These are phyloP conservation scores for Fusarium nematophilum DNA, from an alignment of 2,329 filamentous ascomycete genomes.

Conservation along the genomic window DNA sequence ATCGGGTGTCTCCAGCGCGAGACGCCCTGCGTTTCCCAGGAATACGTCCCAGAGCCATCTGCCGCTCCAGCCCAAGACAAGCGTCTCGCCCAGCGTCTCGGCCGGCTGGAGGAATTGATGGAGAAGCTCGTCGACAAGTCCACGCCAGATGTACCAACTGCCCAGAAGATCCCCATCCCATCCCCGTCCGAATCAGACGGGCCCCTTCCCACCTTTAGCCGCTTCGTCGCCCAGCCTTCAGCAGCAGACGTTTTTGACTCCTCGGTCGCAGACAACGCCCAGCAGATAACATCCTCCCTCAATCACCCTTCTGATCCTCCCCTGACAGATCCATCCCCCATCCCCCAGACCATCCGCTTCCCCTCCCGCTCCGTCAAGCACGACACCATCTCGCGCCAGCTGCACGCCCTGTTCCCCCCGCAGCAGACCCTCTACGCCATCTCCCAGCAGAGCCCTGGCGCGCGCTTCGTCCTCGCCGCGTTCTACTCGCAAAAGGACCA, in stretches of 20 bases:
- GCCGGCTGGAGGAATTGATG: slow-evolving; percentile 59
- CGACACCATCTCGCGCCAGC: slow-evolving; percentile 22
- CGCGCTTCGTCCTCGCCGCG: slow-evolving; percentile 42
- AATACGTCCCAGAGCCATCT: slow-evolving; percentile 52
- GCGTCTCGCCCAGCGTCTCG: slow-evolving; percentile 56
- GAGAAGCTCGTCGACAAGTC: slow-evolving; percentile 56
- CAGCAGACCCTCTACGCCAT: slow-evolving; percentile 37
- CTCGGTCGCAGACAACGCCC: slow-evolving; percentile 36
- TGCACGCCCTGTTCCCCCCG: slow-evolving; percentile 39
- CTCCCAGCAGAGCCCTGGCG: slow-evolving; percentile 38
- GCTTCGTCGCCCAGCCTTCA: slow-evolving; percentile 44
- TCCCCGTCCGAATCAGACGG: slow-evolving; percentile 31
- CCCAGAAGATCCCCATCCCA: slow-evolving; percentile 17
- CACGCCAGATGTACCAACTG: neutral
- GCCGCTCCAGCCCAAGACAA: slow-evolving; percentile 50
- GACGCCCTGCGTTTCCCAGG: slow-evolving; percentile 59
- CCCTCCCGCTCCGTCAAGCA: slow-evolving; percentile 23
- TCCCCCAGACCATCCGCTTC: slow-evolving; percentile 2
- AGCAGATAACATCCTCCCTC: slow-evolving; percentile 27
- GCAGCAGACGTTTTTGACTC: slow-evolving; percentile 32
- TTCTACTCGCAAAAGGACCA: slow-evolving; percentile 46
- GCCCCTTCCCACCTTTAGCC: neutral
- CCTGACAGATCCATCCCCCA: neutral
- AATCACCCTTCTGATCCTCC: slow-evolving; percentile 7
- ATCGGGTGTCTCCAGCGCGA: slow-evolving; percentile 58